Conservation (phyloP, 352 stramenopile species). For the Pythium insidiosum region DNA sequence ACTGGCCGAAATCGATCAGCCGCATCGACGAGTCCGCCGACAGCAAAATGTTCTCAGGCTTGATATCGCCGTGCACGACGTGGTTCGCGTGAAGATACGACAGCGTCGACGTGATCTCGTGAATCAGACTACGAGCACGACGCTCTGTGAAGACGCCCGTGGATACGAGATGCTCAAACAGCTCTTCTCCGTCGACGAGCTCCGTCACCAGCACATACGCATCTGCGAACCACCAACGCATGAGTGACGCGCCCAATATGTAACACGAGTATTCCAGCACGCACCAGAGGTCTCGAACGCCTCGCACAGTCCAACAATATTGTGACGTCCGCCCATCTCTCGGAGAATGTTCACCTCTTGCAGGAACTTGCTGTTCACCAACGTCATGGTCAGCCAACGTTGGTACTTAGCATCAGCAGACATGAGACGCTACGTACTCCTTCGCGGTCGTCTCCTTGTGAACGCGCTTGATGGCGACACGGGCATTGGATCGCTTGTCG, state of each 20-base stretch:
- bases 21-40: constrained; percentile 21
- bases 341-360: constrained; percentile 27
- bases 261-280: not conserved
- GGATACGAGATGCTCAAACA: constrained; percentile 22
- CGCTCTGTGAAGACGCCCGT: constrained; percentile 14
- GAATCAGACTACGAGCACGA: constrained; percentile 10
- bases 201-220: constrained; percentile 29
- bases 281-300: constrained; percentile 22
- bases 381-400: not conserved
- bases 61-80: constrained; percentile 29
- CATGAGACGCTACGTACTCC: constrained; percentile 5
- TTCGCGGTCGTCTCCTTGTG: constrained; percentile 20
- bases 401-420: not conserved
- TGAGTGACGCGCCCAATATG: not conserved
- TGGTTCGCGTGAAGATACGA: constrained; percentile 17
- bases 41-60: constrained; percentile 29
- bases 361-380: constrained; percentile 16
- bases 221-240: constrained; percentile 3
- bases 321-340: constrained; percentile 14
- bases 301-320: constrained; percentile 21
- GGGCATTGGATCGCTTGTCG: constrained; percentile 13
- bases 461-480: constrained; percentile 28
- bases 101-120: constrained; percentile 14
- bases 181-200: constrained; percentile 20
- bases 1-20: constrained; percentile 60